A percentile compares a stretch with the other conserved stretches of the same genome.
These are phyloP conservation scores for Cochlearia excelsa DNA, from an alignment of 345 rosid species.

Conservation along the genomic window DNA sequence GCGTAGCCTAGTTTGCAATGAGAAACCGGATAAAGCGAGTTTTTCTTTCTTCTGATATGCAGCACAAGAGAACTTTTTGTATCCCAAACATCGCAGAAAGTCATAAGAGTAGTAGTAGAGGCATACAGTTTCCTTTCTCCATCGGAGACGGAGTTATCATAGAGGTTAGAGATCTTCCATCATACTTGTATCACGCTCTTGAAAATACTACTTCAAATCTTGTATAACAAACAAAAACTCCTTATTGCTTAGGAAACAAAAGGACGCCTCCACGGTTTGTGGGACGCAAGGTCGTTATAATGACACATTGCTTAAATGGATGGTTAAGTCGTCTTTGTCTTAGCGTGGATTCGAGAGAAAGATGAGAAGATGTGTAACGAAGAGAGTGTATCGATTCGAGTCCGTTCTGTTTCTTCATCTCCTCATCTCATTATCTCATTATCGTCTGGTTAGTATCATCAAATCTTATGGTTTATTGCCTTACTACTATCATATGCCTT, in stretches of 20 bases:
- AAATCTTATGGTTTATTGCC: no score
- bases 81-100: slow-evolving; percentile 41
- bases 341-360: no score
- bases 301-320: slow-evolving; percentile 95
- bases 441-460: no score
- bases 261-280: slow-evolving; percentile 91
- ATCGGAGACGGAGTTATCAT: slow-evolving; percentile 80
- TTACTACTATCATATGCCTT: no score
- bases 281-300: slow-evolving; percentile 86
- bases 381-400: no score
- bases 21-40: slow-evolving; percentile 1
- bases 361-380: no score
- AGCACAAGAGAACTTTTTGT: slow-evolving; percentile 60
- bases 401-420: no score
- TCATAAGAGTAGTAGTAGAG: slow-evolving; percentile 59
- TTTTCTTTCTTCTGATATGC: slow-evolving; percentile 17
- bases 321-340: slow-evolving; percentile 48
- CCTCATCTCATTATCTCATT: no score
- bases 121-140: slow-evolving; percentile 83
- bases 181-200: slow-evolving; percentile 1
- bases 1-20: not conserved
- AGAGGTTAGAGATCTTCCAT: slow-evolving; percentile 48
- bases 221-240: slow-evolving; percentile 15
- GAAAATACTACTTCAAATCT: not conserved
- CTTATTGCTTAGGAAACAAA: slow-evolving; percentile 68